phyloP scores from a whole-genome alignment of 2,329 filamentous ascomycete species.

The Raffaelea ambrosiae region DNA sequence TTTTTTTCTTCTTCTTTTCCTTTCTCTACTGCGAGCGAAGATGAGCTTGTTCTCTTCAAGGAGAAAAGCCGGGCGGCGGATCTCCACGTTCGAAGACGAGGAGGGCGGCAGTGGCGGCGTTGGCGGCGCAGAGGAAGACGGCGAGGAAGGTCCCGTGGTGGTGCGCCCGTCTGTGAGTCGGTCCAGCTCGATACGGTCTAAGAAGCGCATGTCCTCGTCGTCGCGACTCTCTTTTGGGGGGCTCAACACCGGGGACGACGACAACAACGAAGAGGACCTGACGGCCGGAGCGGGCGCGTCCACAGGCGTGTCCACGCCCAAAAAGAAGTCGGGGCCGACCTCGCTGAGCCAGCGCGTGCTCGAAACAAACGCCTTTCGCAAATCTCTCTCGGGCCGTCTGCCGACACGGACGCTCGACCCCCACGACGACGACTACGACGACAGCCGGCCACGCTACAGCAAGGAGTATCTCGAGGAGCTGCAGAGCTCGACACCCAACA shows the following conservation, averaged over 20 bases:
- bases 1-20: too few relatives aligned
- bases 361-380: conserved; percentile 30
- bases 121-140: conserved; percentile 17
- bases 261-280: conserved; percentile 30
- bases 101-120: conserved; percentile 28
- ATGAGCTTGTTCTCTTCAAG: conserved; percentile 51
- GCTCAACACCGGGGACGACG: conserved; percentile 43
- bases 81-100: conserved; percentile 61
- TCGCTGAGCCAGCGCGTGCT: conserved; percentile 22
- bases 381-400: conserved; percentile 36
- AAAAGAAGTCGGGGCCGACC: conserved; percentile 20
- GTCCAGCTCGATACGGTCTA: conserved; percentile 46
- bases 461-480: conserved; percentile 81
- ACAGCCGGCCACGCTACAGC: conserved; percentile 71
- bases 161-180: conserved; percentile 39
- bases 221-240: conserved; percentile 70
- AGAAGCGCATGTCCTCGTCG: conserved; percentile 54
- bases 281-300: conserved; percentile 40
- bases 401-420: conserved; percentile 39
- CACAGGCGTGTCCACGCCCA: not conserved
- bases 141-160: conserved; percentile 38
- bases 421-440: conserved; percentile 40
- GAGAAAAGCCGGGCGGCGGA: conserved; percentile 62
- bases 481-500: conserved; percentile 75
- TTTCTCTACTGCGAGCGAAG: too few relatives aligned